Evolutionary conservation across 176 grass and related monocot genomes (phyloP), one percentile per base, ranked within the genome.

Genomic region (Oryza meridionalis): DNA sequence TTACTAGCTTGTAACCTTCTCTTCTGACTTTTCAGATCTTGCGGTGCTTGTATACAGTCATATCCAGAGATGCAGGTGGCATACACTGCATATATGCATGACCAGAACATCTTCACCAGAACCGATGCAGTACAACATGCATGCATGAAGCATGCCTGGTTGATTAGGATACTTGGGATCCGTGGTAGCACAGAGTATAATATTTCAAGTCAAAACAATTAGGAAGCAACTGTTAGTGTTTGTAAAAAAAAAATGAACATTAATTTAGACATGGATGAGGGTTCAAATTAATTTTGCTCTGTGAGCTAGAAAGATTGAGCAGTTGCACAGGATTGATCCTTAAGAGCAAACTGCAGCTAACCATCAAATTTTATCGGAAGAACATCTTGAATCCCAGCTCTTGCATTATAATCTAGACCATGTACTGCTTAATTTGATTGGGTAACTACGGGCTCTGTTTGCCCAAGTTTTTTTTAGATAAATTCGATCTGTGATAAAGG

Each of bases 1-100:
- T 86, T 90, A 86, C 80, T 26, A n/a, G 16, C 69, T 61, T 82
- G 84, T 82, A 90, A 82, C 61, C 84, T 82, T 78, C 84, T 82
- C 27, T 81, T 87, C 85, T 88, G 81, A 88, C 85, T 58, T 58
- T 77, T 87, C 11, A 50, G 72, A 85, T 77, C 53, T 7, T 14
- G 82, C 38, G 9, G 63, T 65, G n/a, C 71, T 27, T 58, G 11
- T 55, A 8, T 40, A 40, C 38, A 40, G 38, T 27, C 8, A 58
- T 45, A 16, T n/a, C 44, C 66, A 29, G 66, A 31, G 42, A 65
- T 37, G 55, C 53, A 21, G 53, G 9, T 19, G 24, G 27, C 14
- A 7, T 17, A 33, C 22, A 45, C 47, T 64, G 82, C 65, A 53
- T 27, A 69, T 58, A 29, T 9, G 50, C 51, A 14, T 42, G 65